A percentile compares a stretch with the other conserved stretches of the same genome.
Conservation (phyloP, 352 stramenopile species). For the Globisporangium yorkense region DNA sequence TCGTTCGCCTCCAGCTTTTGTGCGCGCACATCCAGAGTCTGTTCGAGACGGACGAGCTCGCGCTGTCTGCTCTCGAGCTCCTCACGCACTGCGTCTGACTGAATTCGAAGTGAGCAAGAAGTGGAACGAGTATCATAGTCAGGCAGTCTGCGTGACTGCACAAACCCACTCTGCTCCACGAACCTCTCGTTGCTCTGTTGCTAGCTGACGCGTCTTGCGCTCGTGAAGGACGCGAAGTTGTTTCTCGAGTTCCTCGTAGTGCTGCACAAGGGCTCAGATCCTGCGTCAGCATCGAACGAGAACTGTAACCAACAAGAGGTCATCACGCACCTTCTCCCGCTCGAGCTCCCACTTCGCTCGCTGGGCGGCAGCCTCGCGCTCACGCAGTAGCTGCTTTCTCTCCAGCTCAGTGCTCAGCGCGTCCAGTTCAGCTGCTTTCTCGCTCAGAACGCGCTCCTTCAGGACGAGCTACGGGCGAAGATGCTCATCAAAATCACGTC, state of each 20-base stretch:
- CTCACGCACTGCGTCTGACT: not conserved
- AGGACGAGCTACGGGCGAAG: constrained; percentile 16
- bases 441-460: constrained; percentile 39
- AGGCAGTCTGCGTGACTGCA: not conserved
- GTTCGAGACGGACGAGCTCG: not conserved
- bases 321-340: constrained; percentile 4
- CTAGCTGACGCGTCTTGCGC: not conserved
- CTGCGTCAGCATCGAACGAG: too few relatives aligned
- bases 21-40: not conserved
- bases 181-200: constrained; percentile 3
- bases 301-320: not conserved
- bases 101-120: not conserved
- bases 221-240: constrained; percentile 5
- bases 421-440: constrained; percentile 32
- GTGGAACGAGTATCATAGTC: not conserved
- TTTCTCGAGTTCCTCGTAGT: constrained; percentile 2
- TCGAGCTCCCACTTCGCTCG: constrained; percentile 8
- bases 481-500: not conserved
- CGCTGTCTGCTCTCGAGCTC: not conserved
- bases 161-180: not conserved
- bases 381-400: not conserved
- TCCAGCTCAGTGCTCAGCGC: constrained; percentile 18
- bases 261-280: not conserved
- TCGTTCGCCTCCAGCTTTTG: not conserved
- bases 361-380: not conserved